These are phyloP conservation scores for Spizellomyces punctatus DNA, from an alignment of 192 early-diverging fungal species.

Conservation along the genomic window DNA sequence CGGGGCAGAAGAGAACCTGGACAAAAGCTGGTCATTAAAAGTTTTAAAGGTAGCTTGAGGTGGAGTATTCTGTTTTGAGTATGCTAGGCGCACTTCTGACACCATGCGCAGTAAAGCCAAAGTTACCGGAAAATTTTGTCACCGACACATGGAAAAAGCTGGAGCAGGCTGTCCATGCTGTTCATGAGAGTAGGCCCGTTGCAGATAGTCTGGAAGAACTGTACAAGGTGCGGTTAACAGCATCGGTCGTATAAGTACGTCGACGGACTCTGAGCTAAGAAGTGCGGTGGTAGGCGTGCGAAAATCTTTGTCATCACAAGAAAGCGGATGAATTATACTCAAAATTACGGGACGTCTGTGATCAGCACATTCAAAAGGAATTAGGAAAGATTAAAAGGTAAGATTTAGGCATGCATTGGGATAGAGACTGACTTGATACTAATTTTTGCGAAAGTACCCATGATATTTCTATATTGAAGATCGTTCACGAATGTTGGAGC, in stretches of 20 bases:
- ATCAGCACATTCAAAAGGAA: constrained; percentile 52
- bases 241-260: too few relatives aligned
- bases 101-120: constrained; percentile 38
- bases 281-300: constrained; percentile 53
- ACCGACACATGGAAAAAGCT: constrained; percentile 66
- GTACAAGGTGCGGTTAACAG: constrained; percentile 57
- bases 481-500: constrained; percentile 62
- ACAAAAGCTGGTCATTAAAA: constrained; percentile 66
- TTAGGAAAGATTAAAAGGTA: neutral
- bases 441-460: too few relatives aligned
- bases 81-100: neutral
- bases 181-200: constrained; percentile 64
- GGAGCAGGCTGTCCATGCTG: constrained; percentile 70
- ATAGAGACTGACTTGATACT: too few relatives aligned
- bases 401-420: too few relatives aligned
- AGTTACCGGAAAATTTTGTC: constrained; percentile 71
- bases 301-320: constrained; percentile 79
- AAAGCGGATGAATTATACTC: constrained; percentile 65
- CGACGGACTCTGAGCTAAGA: neutral
- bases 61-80: neutral
- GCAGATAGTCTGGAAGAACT: constrained; percentile 77
- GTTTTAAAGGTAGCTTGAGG: constrained; percentile 56
- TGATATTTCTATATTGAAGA: constrained; percentile 34
- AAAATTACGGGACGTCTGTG: constrained; percentile 59
- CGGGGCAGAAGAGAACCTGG: constrained; percentile 2